A percentile compares a stretch with the other conserved stretches of the same genome.
phyloP scores from a whole-genome alignment of 169 alveolate species.

The Babesia gibsoni region DNA sequence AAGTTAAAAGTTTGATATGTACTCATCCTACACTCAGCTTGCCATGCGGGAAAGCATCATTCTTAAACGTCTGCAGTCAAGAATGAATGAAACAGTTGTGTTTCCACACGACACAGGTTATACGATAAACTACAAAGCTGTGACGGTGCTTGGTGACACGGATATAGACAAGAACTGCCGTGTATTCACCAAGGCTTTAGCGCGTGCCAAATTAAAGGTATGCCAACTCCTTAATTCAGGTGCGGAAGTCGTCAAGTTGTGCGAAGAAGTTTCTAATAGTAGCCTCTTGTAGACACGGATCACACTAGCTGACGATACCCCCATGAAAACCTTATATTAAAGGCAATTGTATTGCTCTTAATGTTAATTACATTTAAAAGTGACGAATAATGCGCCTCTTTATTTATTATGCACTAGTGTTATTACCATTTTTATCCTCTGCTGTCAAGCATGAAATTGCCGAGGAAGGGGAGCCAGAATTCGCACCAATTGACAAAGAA shows the following conservation, averaged over 20 bases:
- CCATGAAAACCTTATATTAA: neutral
- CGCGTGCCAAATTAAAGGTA: conserved; percentile 14
- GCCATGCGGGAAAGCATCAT: conserved; percentile 18
- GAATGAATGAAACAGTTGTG: conserved; percentile 5
- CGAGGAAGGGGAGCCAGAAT: neutral
- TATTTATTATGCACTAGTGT: neutral
- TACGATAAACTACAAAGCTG: conserved; percentile 5
- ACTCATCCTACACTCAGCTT: neutral
- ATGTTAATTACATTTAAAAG: neutral
- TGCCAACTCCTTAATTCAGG: neutral
- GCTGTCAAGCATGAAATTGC: neutral
- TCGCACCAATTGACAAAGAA: neutral
- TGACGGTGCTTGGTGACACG: conserved; percentile 9
- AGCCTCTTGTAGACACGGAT: neutral
- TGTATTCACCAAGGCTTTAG: neutral
- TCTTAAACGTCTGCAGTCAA: conserved; percentile 16
- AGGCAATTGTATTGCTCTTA: neutral
- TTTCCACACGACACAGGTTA: conserved; percentile 3
- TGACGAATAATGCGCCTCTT: conserved; percentile 11
- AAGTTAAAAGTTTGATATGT: neutral
- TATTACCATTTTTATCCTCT: conserved; percentile 2
- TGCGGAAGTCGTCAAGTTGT: conserved; percentile 4
- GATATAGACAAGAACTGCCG: conserved; percentile 26
- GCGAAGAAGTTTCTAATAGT: neutral
- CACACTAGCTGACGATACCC: neutral